Evolutionary conservation across 345 rosid species (phyloP), one percentile per base, ranked within the genome.

Genomic region (Psidium guajava): DNA sequence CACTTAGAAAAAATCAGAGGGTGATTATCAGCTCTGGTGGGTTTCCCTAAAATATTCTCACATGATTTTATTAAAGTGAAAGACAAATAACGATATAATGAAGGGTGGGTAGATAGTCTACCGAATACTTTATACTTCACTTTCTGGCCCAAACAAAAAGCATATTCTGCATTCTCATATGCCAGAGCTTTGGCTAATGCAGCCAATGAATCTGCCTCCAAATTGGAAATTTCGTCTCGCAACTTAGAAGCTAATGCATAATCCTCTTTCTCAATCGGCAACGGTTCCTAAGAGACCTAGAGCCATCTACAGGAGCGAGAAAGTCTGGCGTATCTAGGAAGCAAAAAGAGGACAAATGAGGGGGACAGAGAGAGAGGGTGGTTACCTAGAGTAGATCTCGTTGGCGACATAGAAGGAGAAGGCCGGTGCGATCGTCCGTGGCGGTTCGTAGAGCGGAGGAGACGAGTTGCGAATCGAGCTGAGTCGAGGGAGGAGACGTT

Each of bases 61-160:
- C 24, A 16, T 64, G 75, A 64, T 40, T 64, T 32, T 8, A 64
- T 32, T 64, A 32, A 64, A 64, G 77, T 32, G 77, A 64, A 32
- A 64, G 44, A 64, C 36, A 64, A 64, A 64, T 61, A 27, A 61
- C 4, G 28, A 61, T 61, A 27, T 61, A 27, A 61, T 32, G 44
- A 64, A 64, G 77, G 77, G 22, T 64, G 77, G 32, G 44, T 21
- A 64, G 77, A 64, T 64, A 6, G 50, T 51, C 59, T 94, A 95
- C 99, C 98, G 82, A 90, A 95, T 83, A 84, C 50, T 90, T 93
- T 95, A 89, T 95, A 98, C 88, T 82, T 92, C 91, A 94, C 93
- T 92, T 93, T 95, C 92, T 97, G 99, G 69, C 99, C 99, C 87
- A 97, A 89, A 47, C 97, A 97, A 88, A 94, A 95, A n/a, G 92